Evolutionary conservation across 2,329 filamentous ascomycete genomes (phyloP).

Genomic region (Verticillium klebahnii): DNA sequence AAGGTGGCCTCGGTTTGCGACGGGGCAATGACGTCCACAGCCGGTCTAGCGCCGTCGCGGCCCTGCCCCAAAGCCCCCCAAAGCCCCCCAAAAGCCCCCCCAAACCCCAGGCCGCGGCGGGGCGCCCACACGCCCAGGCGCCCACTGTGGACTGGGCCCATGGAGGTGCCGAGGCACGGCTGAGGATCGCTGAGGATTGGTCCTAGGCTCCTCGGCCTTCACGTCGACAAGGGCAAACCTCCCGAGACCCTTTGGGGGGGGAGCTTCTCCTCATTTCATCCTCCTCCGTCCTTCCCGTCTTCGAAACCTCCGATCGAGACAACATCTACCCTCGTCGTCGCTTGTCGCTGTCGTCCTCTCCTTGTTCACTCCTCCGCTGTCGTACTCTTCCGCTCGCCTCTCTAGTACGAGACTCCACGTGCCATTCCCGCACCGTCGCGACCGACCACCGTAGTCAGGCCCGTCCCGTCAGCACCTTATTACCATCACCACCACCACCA

Average conservation of each 20-base stretch:
- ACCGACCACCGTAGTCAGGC: neutral
- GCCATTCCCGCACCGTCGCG: neutral
- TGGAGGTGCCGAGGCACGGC: conserved; percentile 4
- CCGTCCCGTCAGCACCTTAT: neutral
- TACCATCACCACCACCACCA: neutral
- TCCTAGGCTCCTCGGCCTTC: neutral
- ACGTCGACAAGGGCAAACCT: neutral
- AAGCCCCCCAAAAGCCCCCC: neutral
- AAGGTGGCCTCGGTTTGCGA: neutral
- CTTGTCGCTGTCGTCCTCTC: neutral
- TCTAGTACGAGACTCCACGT: neutral
- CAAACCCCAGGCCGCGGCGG: neutral
- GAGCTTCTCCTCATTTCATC: neutral
- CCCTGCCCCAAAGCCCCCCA: neutral
- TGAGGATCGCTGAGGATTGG: neutral
- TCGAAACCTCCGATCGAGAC: neutral
- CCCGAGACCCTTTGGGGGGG: neutral
- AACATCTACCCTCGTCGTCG: no score
- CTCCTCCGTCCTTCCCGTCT: neutral
- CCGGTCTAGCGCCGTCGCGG: neutral
- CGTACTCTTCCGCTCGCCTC: neutral
- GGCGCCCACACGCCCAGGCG: neutral
- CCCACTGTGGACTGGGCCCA: neutral
- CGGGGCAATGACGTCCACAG: neutral
- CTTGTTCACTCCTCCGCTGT: neutral